Evolutionary conservation across 164 flowering plant species (phyloP).

Genomic region (Taxillus chinensis): DNA sequence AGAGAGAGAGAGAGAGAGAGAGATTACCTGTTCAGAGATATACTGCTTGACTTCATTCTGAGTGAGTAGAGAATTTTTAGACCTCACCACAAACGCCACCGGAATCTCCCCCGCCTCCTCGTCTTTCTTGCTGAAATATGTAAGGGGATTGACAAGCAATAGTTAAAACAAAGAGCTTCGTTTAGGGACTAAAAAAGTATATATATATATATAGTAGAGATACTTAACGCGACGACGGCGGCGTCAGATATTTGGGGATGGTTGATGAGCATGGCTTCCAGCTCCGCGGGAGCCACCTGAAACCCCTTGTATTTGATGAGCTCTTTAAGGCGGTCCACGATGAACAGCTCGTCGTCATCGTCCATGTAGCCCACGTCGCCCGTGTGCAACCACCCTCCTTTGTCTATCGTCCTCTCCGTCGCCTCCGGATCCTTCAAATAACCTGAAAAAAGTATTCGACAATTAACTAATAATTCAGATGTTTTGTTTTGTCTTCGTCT

Average conservation of each 20-base stretch:
- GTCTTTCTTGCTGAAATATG: neutral
- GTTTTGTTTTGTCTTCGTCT: too few relatives aligned
- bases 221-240: neutral
- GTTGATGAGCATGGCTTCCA: neutral
- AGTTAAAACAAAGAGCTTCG: neutral
- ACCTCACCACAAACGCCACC: neutral
- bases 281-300: neutral
- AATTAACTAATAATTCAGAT: too few relatives aligned
- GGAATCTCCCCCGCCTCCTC: neutral
- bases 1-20: too few relatives aligned
- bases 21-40: neutral
- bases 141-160: neutral
- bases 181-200: too few relatives aligned
- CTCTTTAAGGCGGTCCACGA: constrained; percentile 17
- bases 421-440: constrained; percentile 19
- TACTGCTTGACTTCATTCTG: constrained; percentile 1
- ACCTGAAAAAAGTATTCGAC: neutral
- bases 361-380: constrained; percentile 31
- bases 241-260: neutral
- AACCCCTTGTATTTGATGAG: constrained; percentile 4
- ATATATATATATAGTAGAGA: too few relatives aligned
- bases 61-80: neutral
- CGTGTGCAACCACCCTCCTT: constrained; percentile 29
- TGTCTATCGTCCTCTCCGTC: constrained; percentile 24
- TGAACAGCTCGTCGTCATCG: constrained; percentile 29